Conservation (phyloP, 164 flowering plant genomes). For the Litsea cubeba region DNA sequence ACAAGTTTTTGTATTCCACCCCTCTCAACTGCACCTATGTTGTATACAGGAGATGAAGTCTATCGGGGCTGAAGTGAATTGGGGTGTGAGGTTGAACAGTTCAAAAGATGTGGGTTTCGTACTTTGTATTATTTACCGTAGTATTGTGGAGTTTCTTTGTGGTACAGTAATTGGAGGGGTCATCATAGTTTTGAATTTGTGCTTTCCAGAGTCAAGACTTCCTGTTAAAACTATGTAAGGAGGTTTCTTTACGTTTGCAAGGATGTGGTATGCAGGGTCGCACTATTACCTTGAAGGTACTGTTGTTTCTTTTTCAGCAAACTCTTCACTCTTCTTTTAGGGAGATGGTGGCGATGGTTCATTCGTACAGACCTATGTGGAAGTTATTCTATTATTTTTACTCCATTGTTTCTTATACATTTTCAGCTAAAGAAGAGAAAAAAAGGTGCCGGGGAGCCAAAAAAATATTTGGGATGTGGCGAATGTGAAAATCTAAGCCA, state of each 20-base stretch:
- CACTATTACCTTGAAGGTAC: conserved; percentile 77
- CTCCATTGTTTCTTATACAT: neutral
- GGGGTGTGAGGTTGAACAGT: conserved; percentile 93
- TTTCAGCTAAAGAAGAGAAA: conserved; percentile 75
- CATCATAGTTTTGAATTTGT: conserved; percentile 2
- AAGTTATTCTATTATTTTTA: neutral
- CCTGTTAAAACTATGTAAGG: conserved; percentile 74
- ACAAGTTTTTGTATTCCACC: neutral
- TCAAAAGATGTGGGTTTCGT: conserved; percentile 63
- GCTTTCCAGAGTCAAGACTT: conserved; percentile 54
- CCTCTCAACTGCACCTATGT: neutral
- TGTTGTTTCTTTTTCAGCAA: neutral
- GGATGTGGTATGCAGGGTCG: conserved; percentile 84
- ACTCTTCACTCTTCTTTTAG: neutral
- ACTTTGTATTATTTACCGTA: neutral
- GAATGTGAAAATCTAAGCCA: conserved; percentile 94
- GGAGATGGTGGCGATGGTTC: neutral
- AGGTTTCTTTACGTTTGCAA: conserved; percentile 81
- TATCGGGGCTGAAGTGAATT: conserved; percentile 94
- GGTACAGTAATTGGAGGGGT: neutral
- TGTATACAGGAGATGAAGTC: conserved; percentile 79
- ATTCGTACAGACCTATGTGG: neutral
- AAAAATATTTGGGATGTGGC: conserved; percentile 90
- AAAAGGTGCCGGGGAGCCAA: conserved; percentile 81
- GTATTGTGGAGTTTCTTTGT: neutral